phyloP scores from a whole-genome alignment of 352 stramenopile species.

The Bremia lactucae region DNA sequence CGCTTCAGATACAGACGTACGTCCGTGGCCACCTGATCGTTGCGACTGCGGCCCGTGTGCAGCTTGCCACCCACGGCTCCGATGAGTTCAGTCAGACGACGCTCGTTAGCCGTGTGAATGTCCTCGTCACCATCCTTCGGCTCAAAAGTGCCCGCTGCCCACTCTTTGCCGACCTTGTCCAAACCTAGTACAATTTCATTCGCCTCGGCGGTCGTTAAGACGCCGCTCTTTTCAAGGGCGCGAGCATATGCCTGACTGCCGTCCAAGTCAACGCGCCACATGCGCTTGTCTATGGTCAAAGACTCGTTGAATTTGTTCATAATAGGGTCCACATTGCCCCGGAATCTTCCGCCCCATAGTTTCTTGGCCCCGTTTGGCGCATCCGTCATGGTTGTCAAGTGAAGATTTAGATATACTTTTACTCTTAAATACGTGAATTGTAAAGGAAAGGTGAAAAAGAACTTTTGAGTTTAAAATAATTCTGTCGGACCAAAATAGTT shows the following conservation, averaged over 20 bases:
- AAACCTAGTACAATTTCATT: conserved; percentile 21
- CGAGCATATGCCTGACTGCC: conserved; percentile 94
- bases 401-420: too few relatives aligned
- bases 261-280: conserved; percentile 94
- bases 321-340: conserved; percentile 90
- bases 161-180: conserved; percentile 22
- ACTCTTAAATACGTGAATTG: too few relatives aligned
- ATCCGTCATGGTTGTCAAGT: conserved; percentile 14
- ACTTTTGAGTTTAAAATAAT: too few relatives aligned
- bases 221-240: conserved; percentile 79
- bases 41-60: conserved; percentile 92
- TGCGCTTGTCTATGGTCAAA: conserved; percentile 94
- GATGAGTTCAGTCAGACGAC: conserved; percentile 95
- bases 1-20: conserved; percentile 91
- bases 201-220: conserved; percentile 88
- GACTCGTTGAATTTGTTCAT: conserved; percentile 99
- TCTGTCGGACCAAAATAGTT: too few relatives aligned
- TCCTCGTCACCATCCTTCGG: conserved; percentile 94
- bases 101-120: conserved; percentile 99
- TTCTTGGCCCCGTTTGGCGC: conserved; percentile 52
- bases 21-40: conserved; percentile 98
- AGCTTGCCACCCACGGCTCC: conserved; percentile 94
- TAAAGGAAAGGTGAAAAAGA: too few relatives aligned
- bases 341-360: conserved; percentile 89
- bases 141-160: conserved; percentile 51